A percentile compares a stretch with the other conserved stretches of the same genome.
These are phyloP conservation scores for Raffaelea deltoideospora DNA, from an alignment of 2,329 filamentous ascomycete species.

Conservation along the genomic window DNA sequence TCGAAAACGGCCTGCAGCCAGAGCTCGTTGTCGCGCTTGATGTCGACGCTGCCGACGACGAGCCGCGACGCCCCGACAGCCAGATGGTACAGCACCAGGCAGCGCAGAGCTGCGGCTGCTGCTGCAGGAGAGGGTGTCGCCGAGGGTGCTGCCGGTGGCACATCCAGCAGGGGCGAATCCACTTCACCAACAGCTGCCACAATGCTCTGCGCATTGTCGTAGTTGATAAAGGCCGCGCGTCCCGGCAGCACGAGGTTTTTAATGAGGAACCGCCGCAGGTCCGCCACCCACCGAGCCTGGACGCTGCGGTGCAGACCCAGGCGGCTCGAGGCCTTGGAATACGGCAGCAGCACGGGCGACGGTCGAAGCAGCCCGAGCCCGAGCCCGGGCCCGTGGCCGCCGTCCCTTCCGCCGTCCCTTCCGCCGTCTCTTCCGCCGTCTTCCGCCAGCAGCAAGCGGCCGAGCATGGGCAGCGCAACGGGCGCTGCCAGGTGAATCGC, in stretches of 20 bases:
- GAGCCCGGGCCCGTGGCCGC: no score
- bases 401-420: no score
- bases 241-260: constrained; percentile 36
- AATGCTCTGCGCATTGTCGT: constrained; percentile 14
- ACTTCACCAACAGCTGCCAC: not conserved
- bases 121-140: no score
- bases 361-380: no score
- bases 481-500: constrained; percentile 31
- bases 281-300: constrained; percentile 25
- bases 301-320: constrained; percentile 13
- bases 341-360: no score
- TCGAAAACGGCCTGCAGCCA: constrained; percentile 25
- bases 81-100: constrained; percentile 30
- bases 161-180: no score
- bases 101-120: constrained; percentile 16
- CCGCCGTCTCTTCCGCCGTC: no score
- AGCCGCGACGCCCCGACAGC: constrained; percentile 16
- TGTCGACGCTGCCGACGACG: constrained; percentile 18
- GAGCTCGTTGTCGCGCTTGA: constrained; percentile 19
- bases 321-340: no score
- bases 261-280: constrained; percentile 33
- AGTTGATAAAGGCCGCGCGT: constrained; percentile 29
- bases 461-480: constrained; percentile 23
- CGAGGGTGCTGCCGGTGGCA: no score
- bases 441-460: constrained; percentile 17